Evolutionary conservation across 371 early-diverging fungal genomes (phyloP).

Genomic region (Mortierella sp.): DNA sequence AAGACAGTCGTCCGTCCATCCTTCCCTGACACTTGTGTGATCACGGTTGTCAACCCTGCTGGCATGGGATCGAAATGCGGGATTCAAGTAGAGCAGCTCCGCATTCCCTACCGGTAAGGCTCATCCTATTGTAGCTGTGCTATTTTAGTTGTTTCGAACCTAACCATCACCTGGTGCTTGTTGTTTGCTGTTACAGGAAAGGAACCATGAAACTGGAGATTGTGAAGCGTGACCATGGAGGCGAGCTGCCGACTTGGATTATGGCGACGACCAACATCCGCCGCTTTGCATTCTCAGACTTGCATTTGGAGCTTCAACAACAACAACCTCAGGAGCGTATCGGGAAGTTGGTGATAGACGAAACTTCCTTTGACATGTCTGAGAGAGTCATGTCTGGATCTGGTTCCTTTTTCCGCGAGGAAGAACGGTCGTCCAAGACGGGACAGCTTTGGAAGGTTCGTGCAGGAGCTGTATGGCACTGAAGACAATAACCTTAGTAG

Average conservation of each 20-base stretch:
- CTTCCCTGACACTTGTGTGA: conserved; percentile 66
- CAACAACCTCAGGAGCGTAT: neutral
- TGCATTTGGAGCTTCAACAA: conserved; percentile 4
- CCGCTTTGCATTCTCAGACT: conserved; percentile 62
- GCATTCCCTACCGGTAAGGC: conserved; percentile 69
- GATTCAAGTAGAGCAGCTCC: conserved; percentile 73
- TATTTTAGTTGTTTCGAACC: neutral
- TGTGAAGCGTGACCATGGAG: neutral
- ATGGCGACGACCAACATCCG: conserved; percentile 68
- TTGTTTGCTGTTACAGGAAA: conserved; percentile 19
- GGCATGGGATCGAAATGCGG: conserved; percentile 72
- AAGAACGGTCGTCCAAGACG: neutral
- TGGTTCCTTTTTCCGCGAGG: conserved; percentile 22
- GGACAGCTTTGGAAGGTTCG: conserved; percentile 29
- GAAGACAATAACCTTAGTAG: neutral
- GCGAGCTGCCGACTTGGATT: conserved; percentile 57
- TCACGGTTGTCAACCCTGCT: conserved; percentile 75
- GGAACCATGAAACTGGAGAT: conserved; percentile 51
- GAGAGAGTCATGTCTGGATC: neutral
- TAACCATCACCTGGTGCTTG: neutral
- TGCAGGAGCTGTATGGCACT: neutral
- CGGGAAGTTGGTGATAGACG: conserved; percentile 24
- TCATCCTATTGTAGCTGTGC: no score
- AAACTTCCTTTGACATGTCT: conserved; percentile 9
- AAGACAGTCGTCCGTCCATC: conserved; percentile 19